Evolutionary conservation across 106 monocot species (phyloP), one percentile per base, ranked within the genome.

Genomic region (Phalaenopsis aphrodite): DNA sequence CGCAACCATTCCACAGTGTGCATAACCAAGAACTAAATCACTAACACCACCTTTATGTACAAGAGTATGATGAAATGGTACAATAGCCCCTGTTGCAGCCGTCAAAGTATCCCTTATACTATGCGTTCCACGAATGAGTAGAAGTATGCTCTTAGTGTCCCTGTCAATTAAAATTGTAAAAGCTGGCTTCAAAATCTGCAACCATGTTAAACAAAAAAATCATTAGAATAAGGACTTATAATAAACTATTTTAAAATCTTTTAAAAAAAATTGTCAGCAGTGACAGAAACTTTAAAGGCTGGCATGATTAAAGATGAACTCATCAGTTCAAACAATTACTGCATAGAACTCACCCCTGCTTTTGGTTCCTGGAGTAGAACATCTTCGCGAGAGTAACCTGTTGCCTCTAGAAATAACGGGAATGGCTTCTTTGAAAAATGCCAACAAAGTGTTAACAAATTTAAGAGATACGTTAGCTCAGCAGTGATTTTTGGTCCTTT

Each of bases 381-480:
- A 87, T 94, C 89, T 66, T 94, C 89, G 72, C 82, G 38, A 57
- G 94, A 83, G 85, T 78, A 94, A 85, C 94, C 94, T 23, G 94
- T 94, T 42, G 85, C 90, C 84, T 94, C 94, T 84, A 98, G 80
- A 89, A 98, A 98, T 75, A 90, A 83, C 16, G 90, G 89, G 68
- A 98, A 98, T 79, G 97, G 94, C 46, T 98, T 98, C 75, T 98
- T 98, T 2, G 97, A 98, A 76, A 98, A 98, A 92, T 98, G 97
- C 94, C 92, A 94, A 84, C 92, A 98, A 42, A 94, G 85, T 19
- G 79, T 94, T 78, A 98, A 87, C 79, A 98, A 85, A 85, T 89
- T 88, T 72, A 98, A 84, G 48, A 94, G 89, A 82, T 92, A 87
- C 41, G 78, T 92, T 43, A 98, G 77, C 72, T 98, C 94, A 41